Conservation (phyloP, 192 early-diverging fungal genomes). For the Piromyces finnis region DNA sequence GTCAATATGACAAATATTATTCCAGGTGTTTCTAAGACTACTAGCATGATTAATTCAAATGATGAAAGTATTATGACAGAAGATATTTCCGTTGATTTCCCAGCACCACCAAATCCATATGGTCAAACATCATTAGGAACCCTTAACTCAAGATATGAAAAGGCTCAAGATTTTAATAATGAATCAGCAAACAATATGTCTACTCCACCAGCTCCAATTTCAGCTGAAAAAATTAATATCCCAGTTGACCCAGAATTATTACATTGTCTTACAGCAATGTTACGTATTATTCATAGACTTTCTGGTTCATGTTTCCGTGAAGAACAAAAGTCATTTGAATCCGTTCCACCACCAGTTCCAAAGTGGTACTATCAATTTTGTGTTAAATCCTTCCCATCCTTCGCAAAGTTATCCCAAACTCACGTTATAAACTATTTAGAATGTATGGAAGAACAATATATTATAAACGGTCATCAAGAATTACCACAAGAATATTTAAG, state of each 20-base stretch:
- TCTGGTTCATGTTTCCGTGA: background rate
- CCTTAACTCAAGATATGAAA: too few species aligned
- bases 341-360: background rate
- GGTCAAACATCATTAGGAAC: background rate
- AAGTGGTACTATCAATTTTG: background rate
- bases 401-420: background rate
- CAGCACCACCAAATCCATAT: background rate
- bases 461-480: background rate
- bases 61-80: background rate
- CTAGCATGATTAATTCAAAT: background rate
- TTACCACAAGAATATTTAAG: background rate
- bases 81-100: background rate
- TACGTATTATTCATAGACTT: background rate
- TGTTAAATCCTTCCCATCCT: background rate
- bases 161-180: too few species aligned
- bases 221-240: background rate
- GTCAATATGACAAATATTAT: background rate
- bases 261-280: background rate
- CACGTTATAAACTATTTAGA: background rate
- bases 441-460: background rate
- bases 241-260: background rate
- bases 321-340: background rate
- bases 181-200: too few species aligned
- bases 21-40: background rate
- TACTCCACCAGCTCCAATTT: too few species aligned